Evolutionary conservation across 805 yeast species (phyloP).

Genomic region (Komagataella pastoris): DNA sequence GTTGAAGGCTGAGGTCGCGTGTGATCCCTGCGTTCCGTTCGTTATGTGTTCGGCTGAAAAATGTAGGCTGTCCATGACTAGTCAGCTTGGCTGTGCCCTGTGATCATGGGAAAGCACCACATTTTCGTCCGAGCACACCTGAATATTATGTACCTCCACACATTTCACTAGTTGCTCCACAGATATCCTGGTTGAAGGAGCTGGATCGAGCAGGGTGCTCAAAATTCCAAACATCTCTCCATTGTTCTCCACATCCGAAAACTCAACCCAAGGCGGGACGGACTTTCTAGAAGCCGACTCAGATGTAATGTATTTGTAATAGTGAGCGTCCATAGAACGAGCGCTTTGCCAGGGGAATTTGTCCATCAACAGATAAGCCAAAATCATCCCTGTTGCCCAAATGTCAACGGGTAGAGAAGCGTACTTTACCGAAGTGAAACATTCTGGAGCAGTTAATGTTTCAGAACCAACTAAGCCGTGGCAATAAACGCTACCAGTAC

Average conservation of each 20-base stretch:
- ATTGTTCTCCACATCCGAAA: neutral
- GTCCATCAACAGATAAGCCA: constrained; percentile 17
- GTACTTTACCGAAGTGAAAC: constrained; percentile 20
- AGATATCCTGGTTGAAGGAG: neutral
- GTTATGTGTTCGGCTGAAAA: no score
- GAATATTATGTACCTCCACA: neutral
- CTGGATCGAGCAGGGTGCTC: neutral
- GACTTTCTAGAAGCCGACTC: neutral
- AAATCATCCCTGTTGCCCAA: constrained; percentile 37
- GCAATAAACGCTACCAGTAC: constrained; percentile 18
- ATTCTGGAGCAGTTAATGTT: constrained; percentile 34
- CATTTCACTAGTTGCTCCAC: neutral
- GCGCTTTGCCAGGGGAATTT: constrained; percentile 39
- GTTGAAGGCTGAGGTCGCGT: neutral
- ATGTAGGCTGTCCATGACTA: neutral
- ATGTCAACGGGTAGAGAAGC: constrained; percentile 28
- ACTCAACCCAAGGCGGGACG: neutral
- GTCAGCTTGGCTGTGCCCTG: neutral
- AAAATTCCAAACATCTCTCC: neutral
- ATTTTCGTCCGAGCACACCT: neutral
- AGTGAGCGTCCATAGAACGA: constrained; percentile 4
- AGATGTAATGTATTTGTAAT: constrained; percentile 2
- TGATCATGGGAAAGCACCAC: neutral
- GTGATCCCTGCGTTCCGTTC: no score
- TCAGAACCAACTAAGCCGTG: constrained; percentile 36